These are phyloP conservation scores for Fusarium kyushuense DNA, from an alignment of 2,329 filamentous ascomycete genomes.

Conservation along the genomic window DNA sequence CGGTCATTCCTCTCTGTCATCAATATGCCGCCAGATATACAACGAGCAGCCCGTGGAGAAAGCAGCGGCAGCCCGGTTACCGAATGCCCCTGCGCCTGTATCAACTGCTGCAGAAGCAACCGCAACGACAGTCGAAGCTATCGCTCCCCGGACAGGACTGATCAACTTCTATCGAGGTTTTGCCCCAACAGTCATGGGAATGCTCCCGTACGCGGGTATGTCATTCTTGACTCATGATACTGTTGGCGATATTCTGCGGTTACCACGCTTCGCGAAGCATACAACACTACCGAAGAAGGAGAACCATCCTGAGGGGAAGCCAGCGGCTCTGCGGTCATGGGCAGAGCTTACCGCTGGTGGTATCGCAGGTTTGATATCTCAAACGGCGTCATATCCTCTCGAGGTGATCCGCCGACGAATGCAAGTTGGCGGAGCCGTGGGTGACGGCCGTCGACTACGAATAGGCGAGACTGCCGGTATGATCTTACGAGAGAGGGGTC, in stretches of 20 bases:
- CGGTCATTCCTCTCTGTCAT: constrained; percentile 74
- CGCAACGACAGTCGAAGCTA: constrained; percentile 56
- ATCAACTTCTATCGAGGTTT: constrained; percentile 97
- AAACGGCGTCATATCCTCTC: constrained; percentile 92
- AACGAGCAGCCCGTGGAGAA: constrained; percentile 71
- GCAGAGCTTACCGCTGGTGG: constrained; percentile 89
- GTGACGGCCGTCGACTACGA: constrained; percentile 82
- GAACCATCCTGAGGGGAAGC: constrained; percentile 68
- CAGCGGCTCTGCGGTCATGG: constrained; percentile 81
- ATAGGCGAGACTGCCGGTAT: constrained; percentile 82
- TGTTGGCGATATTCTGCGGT: constrained; percentile 83
- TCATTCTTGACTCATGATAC: constrained; percentile 97
- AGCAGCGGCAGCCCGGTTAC: constrained; percentile 47
- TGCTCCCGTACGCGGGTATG: constrained; percentile 96
- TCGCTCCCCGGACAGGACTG: constrained; percentile 74
- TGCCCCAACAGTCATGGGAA: constrained; percentile 87
- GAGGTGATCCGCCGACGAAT: constrained; percentile 93
- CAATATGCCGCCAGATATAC: constrained; percentile 89
- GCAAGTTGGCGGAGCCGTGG: constrained; percentile 96
- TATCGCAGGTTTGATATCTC: constrained; percentile 86
- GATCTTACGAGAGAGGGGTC: constrained; percentile 81
- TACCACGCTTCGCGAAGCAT: constrained; percentile 73
- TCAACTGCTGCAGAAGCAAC: constrained; percentile 58
- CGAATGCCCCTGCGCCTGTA: constrained; percentile 44
- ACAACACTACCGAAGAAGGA: constrained; percentile 77